Base-by-base conservation (phyloP, 345 rosid species). In the Trapa incisa region DNA sequence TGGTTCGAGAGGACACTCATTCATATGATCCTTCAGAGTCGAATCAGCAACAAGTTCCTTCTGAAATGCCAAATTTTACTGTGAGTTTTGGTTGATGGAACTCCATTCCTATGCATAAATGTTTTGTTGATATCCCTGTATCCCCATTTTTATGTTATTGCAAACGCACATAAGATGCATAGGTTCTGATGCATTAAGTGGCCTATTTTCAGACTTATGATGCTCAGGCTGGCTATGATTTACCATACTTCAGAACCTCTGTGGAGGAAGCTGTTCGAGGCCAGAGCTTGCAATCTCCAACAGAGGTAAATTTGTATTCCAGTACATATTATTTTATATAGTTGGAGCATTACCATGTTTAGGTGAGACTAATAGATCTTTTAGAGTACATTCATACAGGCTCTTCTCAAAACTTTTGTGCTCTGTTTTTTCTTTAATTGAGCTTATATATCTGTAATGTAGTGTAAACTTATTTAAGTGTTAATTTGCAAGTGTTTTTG, bases 161-260 rank as follows among this genome's bases (percentile, higher is more conserved):
- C 42, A 39, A 39, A 39, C 29, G 29, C 29, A 22, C 29, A 22
- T 22, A 22, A 22, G 29, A 22, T 22, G 29, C 29, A 22, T 22
- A 22, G 29, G 29, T 54, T 22, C 14, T 10, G 32, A 54, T 22
- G 33, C 32, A 54, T 17, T 6, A 8, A 38, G 53, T 15, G 43
- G 47, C 52, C 52, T 70, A 52, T 22, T 41, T 37, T 68, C 85
- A 88, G 96, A 86, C 75, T 22, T 86, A 84, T 75, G 85, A 81
- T 73, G 77, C 83, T 58, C 89, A 78, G 50, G 74, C 83, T 68
- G 84, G 81, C 48, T 89, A 89, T 74, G 97, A 87, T 65, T 72
- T 87, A 14, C 75, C 89, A 43, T 91, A 89, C 80, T 87, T 87
- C 74, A 80, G 89, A 73, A 87, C 91, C 47, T 29, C 83, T 41